Base-by-base conservation (phyloP, 305 asterid genomes). In the Fraxinus platypoda region DNA sequence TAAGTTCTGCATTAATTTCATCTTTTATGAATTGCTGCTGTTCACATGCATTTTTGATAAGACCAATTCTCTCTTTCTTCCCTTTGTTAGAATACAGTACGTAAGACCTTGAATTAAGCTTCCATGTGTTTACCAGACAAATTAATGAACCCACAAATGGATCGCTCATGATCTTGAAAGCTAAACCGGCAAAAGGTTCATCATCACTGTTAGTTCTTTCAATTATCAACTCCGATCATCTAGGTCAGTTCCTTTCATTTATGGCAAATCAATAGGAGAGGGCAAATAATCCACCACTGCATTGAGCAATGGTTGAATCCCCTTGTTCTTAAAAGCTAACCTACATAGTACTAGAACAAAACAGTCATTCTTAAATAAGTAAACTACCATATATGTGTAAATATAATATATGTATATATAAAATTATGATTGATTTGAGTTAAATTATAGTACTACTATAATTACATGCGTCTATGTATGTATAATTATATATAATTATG, bases 131-230 rank as follows among this genome's bases (percentile, higher is more conserved):
- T 8, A 93, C 92, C 98, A 88, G 17, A 96, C 94, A 43, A 96
- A 94, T 96, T 75, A 94, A 92, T 31, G 99, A 91, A 77, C 98
- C 98, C 81, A 94, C 98, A 81, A 92, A 94, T 34, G 98, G 84
- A 87, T 96, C 98, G 33, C 91, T 92, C 99, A 94, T 94, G 81
- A 94, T 93, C 91, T 96, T 96, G 86, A 96, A 96, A 74, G 99
- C 99, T 85, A 96, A 85, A 75, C 98, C 98, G 23, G 97, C 88
- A 86, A 96, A 96, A 0, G 98, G 95, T 73, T 91, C 99, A 38
- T 87, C 86, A 35, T 96, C 98, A 34, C 81, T 83, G 4, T 95
- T 87, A 0, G 66, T 79, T 87, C 94, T 89, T 80, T 91, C 94
- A 9, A 91, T 41, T 21, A 82, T 81, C 85, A 89, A 78, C 85